Percentiles rank a stretch among this genome's conserved stretches.
Evolutionary conservation across 768 basidiomycete species (phyloP).

Genomic region (Leccinum rimulosum): DNA sequence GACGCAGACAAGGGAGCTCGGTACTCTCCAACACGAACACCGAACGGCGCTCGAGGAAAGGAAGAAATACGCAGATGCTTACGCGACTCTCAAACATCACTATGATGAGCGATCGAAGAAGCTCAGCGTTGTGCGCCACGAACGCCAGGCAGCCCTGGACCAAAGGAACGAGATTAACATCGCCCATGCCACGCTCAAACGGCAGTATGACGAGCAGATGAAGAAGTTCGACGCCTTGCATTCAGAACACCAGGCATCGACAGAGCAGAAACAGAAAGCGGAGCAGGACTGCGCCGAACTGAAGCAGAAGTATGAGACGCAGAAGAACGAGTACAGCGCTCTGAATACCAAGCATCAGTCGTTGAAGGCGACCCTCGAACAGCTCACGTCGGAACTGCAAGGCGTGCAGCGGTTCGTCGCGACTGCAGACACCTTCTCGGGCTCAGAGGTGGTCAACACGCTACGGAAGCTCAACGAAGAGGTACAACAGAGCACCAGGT

Average conservation of each 20-base stretch:
- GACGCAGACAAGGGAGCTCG: conserved; percentile 7
- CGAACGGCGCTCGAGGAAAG: conserved; percentile 7
- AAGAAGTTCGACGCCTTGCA: conserved; percentile 6
- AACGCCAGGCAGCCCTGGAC: conserved; percentile 3
- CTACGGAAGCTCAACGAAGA: conserved; percentile 44
- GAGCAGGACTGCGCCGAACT: conserved; percentile 6
- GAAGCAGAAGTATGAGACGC: conserved; percentile 10
- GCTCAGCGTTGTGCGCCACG: neutral
- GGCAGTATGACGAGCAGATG: conserved; percentile 11
- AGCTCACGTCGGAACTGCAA: conserved; percentile 41
- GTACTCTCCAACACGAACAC: conserved; percentile 2
- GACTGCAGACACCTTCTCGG: conserved; percentile 40
- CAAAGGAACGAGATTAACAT: conserved; percentile 10
- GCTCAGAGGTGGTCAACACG: conserved; percentile 42
- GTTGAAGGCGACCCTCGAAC: conserved; percentile 30
- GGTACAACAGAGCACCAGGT: conserved; percentile 44
- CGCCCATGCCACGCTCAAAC: conserved; percentile 17
- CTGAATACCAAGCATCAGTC: conserved; percentile 12
- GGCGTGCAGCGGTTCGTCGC: conserved; percentile 43
- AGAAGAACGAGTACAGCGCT: conserved; percentile 13
- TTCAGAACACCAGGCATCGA: conserved; percentile 1
- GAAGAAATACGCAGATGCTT: neutral
- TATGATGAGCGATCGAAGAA: conserved; percentile 10
- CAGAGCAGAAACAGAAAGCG: conserved; percentile 3
- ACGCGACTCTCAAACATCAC: conserved; percentile 1